Percentiles rank a stretch among this genome's conserved stretches.
These are phyloP conservation scores for Colletotrichum cereale DNA, from an alignment of 2,329 filamentous ascomycete genomes.

Conservation along the genomic window DNA sequence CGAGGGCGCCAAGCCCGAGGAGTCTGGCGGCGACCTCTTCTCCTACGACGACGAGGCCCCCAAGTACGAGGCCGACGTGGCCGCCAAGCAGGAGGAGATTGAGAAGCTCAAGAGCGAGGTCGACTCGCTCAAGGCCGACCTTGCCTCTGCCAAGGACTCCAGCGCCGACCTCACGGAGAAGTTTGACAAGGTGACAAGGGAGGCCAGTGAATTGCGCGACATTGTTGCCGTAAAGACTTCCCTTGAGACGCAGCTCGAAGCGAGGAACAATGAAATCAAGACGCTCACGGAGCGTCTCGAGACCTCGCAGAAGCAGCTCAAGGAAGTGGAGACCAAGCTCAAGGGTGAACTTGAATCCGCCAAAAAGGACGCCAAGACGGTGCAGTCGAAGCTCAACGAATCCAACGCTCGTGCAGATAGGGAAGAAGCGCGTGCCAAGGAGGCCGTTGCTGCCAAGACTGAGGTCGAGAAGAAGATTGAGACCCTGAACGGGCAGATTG, in stretches of 20 bases:
- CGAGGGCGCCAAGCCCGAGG: constrained; percentile 47
- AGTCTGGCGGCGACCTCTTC: constrained; percentile 80
- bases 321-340: constrained; percentile 56
- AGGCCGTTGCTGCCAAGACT: constrained; percentile 53
- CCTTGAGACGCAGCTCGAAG: constrained; percentile 63
- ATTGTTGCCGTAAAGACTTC: constrained; percentile 55
- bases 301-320: constrained; percentile 58
- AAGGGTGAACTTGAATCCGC: constrained; percentile 44
- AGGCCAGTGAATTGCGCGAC: constrained; percentile 66
- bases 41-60: constrained; percentile 92
- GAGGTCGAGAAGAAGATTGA: constrained; percentile 59
- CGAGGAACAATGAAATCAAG: constrained; percentile 61
- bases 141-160: constrained; percentile 79
- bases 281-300: constrained; percentile 63
- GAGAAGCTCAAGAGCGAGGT: constrained; percentile 78
- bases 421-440: constrained; percentile 48
- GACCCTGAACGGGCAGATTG: constrained; percentile 56
- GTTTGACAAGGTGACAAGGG: constrained; percentile 75
- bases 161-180: constrained; percentile 74
- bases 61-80: constrained; percentile 61
- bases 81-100: constrained; percentile 75
- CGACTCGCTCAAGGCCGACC: constrained; percentile 74
- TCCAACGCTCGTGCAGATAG: constrained; percentile 45
- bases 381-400: constrained; percentile 46
- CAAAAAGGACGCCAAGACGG: constrained; percentile 45